Percentiles rank a stretch among this genome's conserved stretches.
These are phyloP conservation scores for Teunomyces gatunensis DNA, from an alignment of 805 yeast genomes.

Conservation along the genomic window DNA sequence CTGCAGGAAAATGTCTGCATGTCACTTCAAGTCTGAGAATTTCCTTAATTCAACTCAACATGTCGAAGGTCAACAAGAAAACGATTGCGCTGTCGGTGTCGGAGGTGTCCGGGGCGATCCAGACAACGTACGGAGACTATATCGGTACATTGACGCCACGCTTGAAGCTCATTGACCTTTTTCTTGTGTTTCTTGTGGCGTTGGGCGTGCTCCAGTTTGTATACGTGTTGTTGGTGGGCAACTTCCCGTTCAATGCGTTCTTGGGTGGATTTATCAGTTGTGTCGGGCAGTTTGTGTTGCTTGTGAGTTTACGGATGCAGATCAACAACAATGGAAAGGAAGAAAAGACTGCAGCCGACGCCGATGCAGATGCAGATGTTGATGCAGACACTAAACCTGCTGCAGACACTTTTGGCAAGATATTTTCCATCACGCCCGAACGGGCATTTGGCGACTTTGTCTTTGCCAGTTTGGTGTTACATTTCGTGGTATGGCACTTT, in stretches of 20 bases:
- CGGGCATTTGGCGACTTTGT: constrained; percentile 85
- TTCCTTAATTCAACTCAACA: not conserved
- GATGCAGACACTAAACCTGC: too few relatives aligned
- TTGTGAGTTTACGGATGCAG: constrained; percentile 80
- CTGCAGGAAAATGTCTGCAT: not conserved
- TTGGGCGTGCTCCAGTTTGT: constrained; percentile 77
- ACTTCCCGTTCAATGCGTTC: constrained; percentile 96
- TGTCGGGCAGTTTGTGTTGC: constrained; percentile 92
- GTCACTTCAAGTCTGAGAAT: not conserved
- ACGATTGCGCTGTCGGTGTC: constrained; percentile 11
- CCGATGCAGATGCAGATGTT: too few relatives aligned
- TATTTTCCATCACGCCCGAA: constrained; percentile 34
- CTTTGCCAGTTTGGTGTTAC: constrained; percentile 82
- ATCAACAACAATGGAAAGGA: constrained; percentile 6
- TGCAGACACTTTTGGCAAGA: not conserved
- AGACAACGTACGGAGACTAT: constrained; percentile 36
- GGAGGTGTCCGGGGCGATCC: constrained; percentile 29
- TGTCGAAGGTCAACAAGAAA: constrained; percentile 7
- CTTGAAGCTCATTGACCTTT: constrained; percentile 70
- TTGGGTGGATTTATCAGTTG: constrained; percentile 88
- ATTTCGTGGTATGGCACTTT: constrained; percentile 86
- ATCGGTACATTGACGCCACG: constrained; percentile 39
- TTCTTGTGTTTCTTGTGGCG: constrained; percentile 68
- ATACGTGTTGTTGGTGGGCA: constrained; percentile 76
- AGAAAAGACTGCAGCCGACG: not conserved